These are phyloP conservation scores for Kodamaea kakaduensis DNA, from an alignment of 805 yeast species.

Conservation along the genomic window DNA sequence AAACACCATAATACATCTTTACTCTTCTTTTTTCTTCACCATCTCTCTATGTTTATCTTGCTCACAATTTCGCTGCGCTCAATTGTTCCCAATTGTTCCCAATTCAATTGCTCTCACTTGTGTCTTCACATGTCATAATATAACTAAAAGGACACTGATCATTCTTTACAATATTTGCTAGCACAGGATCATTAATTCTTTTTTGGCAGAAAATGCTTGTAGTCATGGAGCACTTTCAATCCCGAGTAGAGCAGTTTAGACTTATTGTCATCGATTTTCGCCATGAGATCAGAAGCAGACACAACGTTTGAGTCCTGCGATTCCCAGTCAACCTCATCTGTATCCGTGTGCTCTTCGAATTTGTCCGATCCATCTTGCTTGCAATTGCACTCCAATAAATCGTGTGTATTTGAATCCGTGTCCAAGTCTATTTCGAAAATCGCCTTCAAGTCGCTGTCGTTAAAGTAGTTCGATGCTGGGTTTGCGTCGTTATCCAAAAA, in stretches of 20 bases:
- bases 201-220: constrained; percentile 57
- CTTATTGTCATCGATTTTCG: constrained; percentile 24
- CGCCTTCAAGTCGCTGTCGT: constrained; percentile 63
- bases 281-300: constrained; percentile 49
- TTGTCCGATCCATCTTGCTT: constrained; percentile 43
- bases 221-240: constrained; percentile 57
- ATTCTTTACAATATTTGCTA: constrained; percentile 25
- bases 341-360: constrained; percentile 9
- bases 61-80: no score
- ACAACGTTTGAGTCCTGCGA: constrained; percentile 36
- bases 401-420: constrained; percentile 70
- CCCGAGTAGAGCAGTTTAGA: constrained; percentile 36
- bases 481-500: constrained; percentile 44
- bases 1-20: no score
- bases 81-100: no score
- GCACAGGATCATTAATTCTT: constrained; percentile 22
- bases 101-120: no score
- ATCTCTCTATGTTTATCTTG: no score
- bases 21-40: no score
- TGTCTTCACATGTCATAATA: constrained; percentile 23
- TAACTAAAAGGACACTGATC: constrained; percentile 29
- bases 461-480: constrained; percentile 64
- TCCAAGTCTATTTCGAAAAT: constrained; percentile 57
- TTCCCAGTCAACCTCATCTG: constrained; percentile 10
- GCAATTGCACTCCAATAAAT: constrained; percentile 63